phyloP scores from a whole-genome alignment of 1,284 basidiomycete species.

The Earliella scabrosa region DNA sequence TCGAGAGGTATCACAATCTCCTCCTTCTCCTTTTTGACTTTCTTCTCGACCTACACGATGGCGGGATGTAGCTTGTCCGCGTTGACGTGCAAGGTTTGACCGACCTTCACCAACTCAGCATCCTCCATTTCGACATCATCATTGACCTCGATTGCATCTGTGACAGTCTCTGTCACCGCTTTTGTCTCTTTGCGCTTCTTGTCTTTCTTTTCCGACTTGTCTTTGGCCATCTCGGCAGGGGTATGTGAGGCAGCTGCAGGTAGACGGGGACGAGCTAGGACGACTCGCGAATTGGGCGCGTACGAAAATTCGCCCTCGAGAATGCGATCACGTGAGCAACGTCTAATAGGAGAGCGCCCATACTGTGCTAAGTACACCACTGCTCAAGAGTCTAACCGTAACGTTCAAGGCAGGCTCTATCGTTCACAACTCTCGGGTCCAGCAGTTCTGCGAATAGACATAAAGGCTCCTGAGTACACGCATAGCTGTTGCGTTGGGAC shows the following conservation, averaged over 20 bases:
- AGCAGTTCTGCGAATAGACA: no score
- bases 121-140: constrained; percentile 61
- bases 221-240: constrained; percentile 56
- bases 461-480: no score
- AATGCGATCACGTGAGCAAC: constrained; percentile 3
- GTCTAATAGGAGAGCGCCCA: background rate
- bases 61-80: background rate
- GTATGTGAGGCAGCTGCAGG: background rate
- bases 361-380: no score
- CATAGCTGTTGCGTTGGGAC: no score
- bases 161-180: constrained; percentile 38
- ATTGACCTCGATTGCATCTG: constrained; percentile 30
- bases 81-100: constrained; percentile 4
- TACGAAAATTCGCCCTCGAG: constrained; percentile 3
- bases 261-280: no score
- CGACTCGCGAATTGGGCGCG: no score
- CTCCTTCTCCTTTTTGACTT: constrained; percentile 55
- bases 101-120: constrained; percentile 47
- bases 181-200: constrained; percentile 57
- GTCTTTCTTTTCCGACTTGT: constrained; percentile 73
- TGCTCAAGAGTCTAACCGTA: no score
- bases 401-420: no score
- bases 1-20: constrained; percentile 76
- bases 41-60: constrained; percentile 53
- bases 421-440: no score